Base-by-base conservation (phyloP, 1,284 basidiomycete species). In the Tilletia indica region DNA sequence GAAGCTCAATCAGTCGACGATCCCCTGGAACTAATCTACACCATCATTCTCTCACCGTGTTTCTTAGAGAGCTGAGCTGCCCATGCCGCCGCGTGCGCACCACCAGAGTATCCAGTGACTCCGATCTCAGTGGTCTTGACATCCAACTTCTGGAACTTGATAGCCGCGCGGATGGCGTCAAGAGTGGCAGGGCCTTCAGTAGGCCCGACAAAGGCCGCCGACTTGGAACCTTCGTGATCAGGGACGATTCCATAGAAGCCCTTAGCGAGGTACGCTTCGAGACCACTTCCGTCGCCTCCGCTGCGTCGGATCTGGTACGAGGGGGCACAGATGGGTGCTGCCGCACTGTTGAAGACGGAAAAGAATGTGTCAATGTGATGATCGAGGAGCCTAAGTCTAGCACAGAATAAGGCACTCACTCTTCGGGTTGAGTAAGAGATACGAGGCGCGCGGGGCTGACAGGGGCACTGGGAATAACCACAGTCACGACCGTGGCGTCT, bases 101-200 rank as follows among this genome's bases (percentile, higher is more conserved):
- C 73, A n/a, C 73, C 73, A 14, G 61, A 68, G 68, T 75, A 75
- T 38, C 73, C 73, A 36, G 36, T 49, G 14, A 73, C 12, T n/a
- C 36, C 73, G 51, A 73, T 51, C n/a, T 63, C 14, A n/a, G 54
- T 56, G n/a, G 47, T 39, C 19, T 25, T 36, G 39, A 67, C 8
- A n/a, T 63, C 6, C 36, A 39, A 19, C 39, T 34, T 64, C 4
- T 21, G 38, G 31, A 39, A 38, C 31, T 58, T 69, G 49, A 70
- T 54, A 5, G 71, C 45, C 34, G 61, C 72, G 21, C 70, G 67
- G 4, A 69, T 21, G 1, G 47, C 42, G 45, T 74, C 73, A 11
- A 74, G 70, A 12, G 45, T 42, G 9, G 58, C 69, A 12, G 64
- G 45, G 34, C 72, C 73, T 61, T 73, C 64, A 16, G 34, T 47